phyloP scores from a whole-genome alignment of 73 alveolate genomes.

The Uronychia binucleata region DNA sequence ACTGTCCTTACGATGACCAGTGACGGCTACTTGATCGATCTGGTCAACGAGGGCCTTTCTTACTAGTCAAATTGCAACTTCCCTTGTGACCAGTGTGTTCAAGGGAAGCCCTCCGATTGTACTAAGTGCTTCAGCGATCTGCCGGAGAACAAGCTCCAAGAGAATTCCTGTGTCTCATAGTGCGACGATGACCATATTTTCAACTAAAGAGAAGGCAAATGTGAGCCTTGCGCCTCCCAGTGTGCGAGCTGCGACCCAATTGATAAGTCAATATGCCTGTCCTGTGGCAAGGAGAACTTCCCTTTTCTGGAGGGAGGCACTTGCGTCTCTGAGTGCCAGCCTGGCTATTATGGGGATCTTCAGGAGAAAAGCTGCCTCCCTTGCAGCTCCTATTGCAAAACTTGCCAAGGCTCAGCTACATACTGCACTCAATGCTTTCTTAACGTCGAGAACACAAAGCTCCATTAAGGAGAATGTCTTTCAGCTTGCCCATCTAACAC shows the following conservation, averaged over 20 bases:
- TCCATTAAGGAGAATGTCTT: neutral
- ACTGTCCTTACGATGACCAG: neutral
- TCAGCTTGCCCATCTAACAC: neutral
- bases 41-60: conserved; percentile 24
- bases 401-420: conserved; percentile 5
- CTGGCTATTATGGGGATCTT: conserved; percentile 31
- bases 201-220: conserved; percentile 8
- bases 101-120: conserved; percentile 30
- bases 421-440: neutral
- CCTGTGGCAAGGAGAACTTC: conserved; percentile 36
- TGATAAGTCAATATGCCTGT: conserved; percentile 22
- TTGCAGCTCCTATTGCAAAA: conserved; percentile 40
- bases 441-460: neutral
- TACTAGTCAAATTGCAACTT: conserved; percentile 40
- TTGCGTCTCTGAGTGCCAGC: conserved; percentile 36
- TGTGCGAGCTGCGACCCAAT: conserved; percentile 43
- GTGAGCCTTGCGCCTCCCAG: conserved; percentile 39
- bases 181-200: conserved; percentile 29
- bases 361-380: conserved; percentile 17
- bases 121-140: conserved; percentile 32
- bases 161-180: conserved; percentile 42
- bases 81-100: conserved; percentile 53
- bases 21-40: conserved; percentile 17
- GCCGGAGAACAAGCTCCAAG: conserved; percentile 37
- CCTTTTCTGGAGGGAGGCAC: conserved; percentile 22